Evolutionary conservation across 331 rosid genomes (phyloP).

Genomic region (Rhamnella rubrinervis): DNA sequence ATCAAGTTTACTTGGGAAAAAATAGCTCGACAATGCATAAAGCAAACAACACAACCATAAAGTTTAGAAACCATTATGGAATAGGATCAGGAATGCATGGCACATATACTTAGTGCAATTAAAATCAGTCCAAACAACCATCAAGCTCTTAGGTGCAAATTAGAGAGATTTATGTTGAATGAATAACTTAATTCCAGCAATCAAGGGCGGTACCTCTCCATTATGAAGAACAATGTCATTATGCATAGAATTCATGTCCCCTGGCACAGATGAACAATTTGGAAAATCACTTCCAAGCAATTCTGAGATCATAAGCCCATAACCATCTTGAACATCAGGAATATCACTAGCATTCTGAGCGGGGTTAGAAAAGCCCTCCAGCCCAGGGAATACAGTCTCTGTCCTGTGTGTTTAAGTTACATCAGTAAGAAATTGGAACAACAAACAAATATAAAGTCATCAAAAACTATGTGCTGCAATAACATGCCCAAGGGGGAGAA

Average conservation of each 20-base stretch:
- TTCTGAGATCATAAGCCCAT: slow-evolving; percentile 91
- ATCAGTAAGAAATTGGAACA: slow-evolving; percentile 27
- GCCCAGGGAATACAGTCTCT: slow-evolving; percentile 57
- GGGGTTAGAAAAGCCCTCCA: slow-evolving; percentile 68
- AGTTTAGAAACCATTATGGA: neutral
- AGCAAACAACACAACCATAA: neutral
- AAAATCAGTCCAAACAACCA: slow-evolving; percentile 1
- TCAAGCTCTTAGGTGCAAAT: neutral
- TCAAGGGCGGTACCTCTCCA: slow-evolving; percentile 58
- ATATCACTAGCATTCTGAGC: slow-evolving; percentile 58
- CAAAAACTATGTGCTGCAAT: slow-evolving; percentile 21
- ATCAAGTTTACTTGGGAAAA: slow-evolving; percentile 5
- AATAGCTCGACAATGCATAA: neutral
- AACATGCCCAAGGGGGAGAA: neutral
- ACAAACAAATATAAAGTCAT: slow-evolving; percentile 20
- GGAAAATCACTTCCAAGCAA: slow-evolving; percentile 75
- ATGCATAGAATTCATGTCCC: slow-evolving; percentile 64
- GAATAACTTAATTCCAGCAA: slow-evolving; percentile 16
- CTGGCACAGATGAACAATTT: slow-evolving; percentile 73
- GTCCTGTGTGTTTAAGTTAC: slow-evolving; percentile 52
- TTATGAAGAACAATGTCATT: slow-evolving; percentile 67
- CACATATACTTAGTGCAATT: neutral
- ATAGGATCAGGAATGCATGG: neutral
- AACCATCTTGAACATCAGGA: slow-evolving; percentile 86
- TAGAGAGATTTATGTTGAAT: neutral